Base-by-base conservation (phyloP, 176 grass and related monocot genomes). In the Aechmea fasciata region DNA sequence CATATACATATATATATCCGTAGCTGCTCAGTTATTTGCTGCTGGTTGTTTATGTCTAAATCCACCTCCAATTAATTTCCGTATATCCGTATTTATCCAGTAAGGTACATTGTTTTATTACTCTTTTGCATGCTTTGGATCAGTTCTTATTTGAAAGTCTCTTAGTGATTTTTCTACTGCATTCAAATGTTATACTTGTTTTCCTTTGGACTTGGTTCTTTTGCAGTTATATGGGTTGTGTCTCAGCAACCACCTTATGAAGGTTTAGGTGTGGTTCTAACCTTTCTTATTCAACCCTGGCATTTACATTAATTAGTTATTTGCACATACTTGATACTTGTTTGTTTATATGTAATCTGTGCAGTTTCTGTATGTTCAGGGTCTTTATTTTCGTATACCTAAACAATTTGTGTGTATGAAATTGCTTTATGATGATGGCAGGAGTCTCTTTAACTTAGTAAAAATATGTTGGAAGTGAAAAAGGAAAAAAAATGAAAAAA, bases 211-310 rank as follows among this genome's bases (percentile, higher is more conserved):
- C 55, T 80, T 86, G 68, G 47, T 79, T 71, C 20, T 70, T 28
- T 57, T 87, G 84, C 87, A 93, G 89, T 87, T 85, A 97, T 93
- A 77, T 97, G 83, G 75, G 74, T 84, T 77, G 77, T 97, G 69
- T 57, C 78, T 84, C 89, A 92, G 75, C 84, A 93, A 57, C 86
- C 94, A 54, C 89, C 86, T 77, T 87, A 80, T 84, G 89, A 89
- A 29, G 82, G 72, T 71, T 52, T 85, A 72, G 87, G 94, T 97
- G 90, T 73, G 47, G 51, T 65, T 72, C 69, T 51, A 2, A 48
- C n/a, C n/a, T 59, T 19, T 59, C 8, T 59, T 18, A 41, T 5
- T 41, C 3, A 14, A 66, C 64, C n/a, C 13, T 15, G n/a, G 12
- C 13, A n/a, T 15, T 9, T 10, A 29, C 26, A 66, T 18, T n/a